These are phyloP conservation scores for Termitomyces sp. DNA, from an alignment of 768 basidiomycete genomes.

Conservation along the genomic window DNA sequence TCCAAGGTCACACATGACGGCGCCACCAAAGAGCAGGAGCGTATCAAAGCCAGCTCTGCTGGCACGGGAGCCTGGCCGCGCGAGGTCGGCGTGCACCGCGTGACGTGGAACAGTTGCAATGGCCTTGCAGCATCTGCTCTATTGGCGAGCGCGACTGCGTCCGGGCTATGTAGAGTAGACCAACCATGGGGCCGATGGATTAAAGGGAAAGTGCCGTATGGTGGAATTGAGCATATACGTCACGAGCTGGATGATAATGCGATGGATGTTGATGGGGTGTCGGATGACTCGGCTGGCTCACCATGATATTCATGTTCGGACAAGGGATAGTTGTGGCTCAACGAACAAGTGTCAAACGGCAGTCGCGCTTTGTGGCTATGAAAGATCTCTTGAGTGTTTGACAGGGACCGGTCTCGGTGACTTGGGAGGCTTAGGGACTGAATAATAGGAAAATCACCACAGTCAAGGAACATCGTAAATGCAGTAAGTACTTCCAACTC, in stretches of 20 bases:
- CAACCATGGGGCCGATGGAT: slow-evolving; percentile 72
- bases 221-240: slow-evolving; percentile 53
- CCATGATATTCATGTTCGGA: background rate
- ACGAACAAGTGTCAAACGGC: too few relatives aligned
- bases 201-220: slow-evolving; percentile 61
- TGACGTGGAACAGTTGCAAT: slow-evolving; percentile 74
- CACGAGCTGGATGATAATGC: slow-evolving; percentile 45
- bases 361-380: too few relatives aligned
- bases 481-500: too few relatives aligned
- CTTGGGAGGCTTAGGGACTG: too few relatives aligned
- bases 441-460: too few relatives aligned
- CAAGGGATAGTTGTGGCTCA: background rate
- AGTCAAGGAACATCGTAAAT: too few relatives aligned
- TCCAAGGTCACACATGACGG: slow-evolving; percentile 27
- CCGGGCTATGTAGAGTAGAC: slow-evolving; percentile 85
- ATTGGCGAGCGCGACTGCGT: slow-evolving; percentile 75
- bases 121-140: slow-evolving; percentile 55
- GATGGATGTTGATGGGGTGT: slow-evolving; percentile 33
- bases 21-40: slow-evolving; percentile 19
- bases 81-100: slow-evolving; percentile 72
- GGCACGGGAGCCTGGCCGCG: slow-evolving; percentile 73
- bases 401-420: too few relatives aligned
- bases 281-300: slow-evolving; percentile 25
- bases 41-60: slow-evolving; percentile 21
- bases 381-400: too few relatives aligned